Percentiles rank a stretch among this genome's conserved stretches.
These are phyloP conservation scores for Groenewaldozyma sp. DNA, from an alignment of 1,139 yeast species.

Conservation along the genomic window DNA sequence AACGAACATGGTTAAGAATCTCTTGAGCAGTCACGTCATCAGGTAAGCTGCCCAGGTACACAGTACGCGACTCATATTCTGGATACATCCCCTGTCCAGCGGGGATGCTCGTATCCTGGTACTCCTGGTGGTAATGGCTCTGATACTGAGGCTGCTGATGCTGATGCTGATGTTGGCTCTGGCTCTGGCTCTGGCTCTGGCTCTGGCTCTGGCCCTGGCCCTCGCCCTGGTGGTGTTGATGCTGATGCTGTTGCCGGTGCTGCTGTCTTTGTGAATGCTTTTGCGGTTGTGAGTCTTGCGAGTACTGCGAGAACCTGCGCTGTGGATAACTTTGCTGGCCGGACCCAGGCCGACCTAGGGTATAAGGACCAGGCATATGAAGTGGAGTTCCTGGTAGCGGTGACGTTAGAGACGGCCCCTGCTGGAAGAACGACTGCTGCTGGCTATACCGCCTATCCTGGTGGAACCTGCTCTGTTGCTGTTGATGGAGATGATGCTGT, in stretches of 20 bases:
- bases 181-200: too few species aligned
- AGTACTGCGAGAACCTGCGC: background rate
- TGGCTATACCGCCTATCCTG: background rate
- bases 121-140: conserved; percentile 15
- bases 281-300: background rate
- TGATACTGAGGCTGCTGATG: conserved; percentile 13
- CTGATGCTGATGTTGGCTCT: conserved; percentile 10
- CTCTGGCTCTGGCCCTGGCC: conserved; percentile 11
- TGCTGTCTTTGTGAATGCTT: background rate
- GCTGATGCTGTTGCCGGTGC: conserved; percentile 1
- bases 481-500: conserved; percentile 2
- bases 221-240: conserved; percentile 2
- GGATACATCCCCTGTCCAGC: conserved; percentile 8
- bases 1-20: conserved; percentile 77
- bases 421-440: background rate
- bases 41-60: conserved; percentile 85
- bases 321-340: background rate
- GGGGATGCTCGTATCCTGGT: conserved; percentile 10
- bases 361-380: background rate
- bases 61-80: conserved; percentile 43
- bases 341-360: background rate
- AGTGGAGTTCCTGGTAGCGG: too few species aligned
- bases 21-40: conserved; percentile 73
- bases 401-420: too few species aligned
- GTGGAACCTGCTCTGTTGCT: background rate